These are phyloP conservation scores for Fusarium piperis DNA, from an alignment of 2,329 filamentous ascomycete species.

Conservation along the genomic window DNA sequence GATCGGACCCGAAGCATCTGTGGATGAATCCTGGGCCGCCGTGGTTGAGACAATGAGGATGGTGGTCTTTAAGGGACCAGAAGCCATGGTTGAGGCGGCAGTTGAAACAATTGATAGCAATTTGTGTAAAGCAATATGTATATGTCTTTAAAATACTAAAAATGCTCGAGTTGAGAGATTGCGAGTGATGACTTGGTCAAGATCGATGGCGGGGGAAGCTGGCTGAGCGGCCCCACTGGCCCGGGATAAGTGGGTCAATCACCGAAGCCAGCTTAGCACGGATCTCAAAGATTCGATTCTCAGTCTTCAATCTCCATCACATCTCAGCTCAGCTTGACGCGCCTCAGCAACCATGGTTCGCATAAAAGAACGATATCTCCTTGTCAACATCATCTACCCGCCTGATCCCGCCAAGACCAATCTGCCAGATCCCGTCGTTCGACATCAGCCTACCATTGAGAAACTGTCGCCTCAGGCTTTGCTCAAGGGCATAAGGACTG, in stretches of 20 bases:
- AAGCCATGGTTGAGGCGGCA: slow-evolving; percentile 36
- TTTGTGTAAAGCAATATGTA: neutral
- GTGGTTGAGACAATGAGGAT: slow-evolving; percentile 93
- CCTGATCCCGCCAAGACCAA: slow-evolving; percentile 56
- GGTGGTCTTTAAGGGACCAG: slow-evolving; percentile 70
- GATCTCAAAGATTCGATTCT: neutral
- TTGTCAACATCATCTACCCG: slow-evolving; percentile 94
- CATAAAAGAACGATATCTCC: slow-evolving; percentile 93
- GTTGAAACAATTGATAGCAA: neutral
- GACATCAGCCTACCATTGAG: slow-evolving; percentile 82
- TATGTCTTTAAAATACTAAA: neutral
- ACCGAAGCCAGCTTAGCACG: slow-evolving; percentile 25
- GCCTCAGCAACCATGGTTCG: slow-evolving; percentile 77
- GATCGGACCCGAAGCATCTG: slow-evolving; percentile 76
- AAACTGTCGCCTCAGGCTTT: slow-evolving; percentile 74
- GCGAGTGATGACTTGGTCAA: slow-evolving; percentile 7
- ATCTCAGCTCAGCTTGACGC: neutral
- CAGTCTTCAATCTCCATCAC: neutral
- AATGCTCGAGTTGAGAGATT: neutral
- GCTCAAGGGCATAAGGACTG: slow-evolving; percentile 73
- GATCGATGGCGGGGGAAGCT: slow-evolving; percentile 31
- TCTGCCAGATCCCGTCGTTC: slow-evolving; percentile 71
- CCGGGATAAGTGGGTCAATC: slow-evolving; percentile 32
- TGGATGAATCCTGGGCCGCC: slow-evolving; percentile 79
- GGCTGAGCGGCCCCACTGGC: slow-evolving; percentile 32